Conservation (phyloP, 805 yeast species). For the Saccharomycopsis vini region DNA sequence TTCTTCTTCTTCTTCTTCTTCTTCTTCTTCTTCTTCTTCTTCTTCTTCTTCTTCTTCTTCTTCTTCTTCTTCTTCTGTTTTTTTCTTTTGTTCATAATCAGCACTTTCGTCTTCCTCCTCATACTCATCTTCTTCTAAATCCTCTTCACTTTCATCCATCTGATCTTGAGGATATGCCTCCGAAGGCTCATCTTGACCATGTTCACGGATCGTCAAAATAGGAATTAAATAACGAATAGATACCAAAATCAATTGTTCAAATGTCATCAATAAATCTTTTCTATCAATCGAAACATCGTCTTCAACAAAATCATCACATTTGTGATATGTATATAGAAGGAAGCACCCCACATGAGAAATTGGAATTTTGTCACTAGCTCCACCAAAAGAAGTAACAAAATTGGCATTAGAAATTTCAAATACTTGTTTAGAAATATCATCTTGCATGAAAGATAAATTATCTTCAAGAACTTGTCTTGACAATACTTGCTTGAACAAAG, state of each 20-base stretch:
- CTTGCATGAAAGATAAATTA: conserved; percentile 17
- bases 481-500: conserved; percentile 33
- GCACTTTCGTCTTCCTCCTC: not conserved
- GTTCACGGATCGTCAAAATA: conserved; percentile 19
- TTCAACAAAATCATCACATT: no score
- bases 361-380: conserved; percentile 1
- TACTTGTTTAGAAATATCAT: conserved; percentile 28
- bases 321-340: not conserved
- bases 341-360: conserved; percentile 12
- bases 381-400: not conserved
- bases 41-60: not conserved
- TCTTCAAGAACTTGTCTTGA: conserved; percentile 22
- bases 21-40: not conserved
- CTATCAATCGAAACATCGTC: no score
- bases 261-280: no score
- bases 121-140: not conserved
- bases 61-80: not conserved
- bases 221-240: conserved; percentile 37
- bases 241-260: conserved; percentile 30
- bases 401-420: conserved; percentile 28
- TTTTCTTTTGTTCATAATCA: not conserved
- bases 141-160: not conserved
- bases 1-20: not conserved
- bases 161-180: not conserved
- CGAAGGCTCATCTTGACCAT: not conserved